phyloP scores from a whole-genome alignment of 192 early-diverging fungal genomes.

The Lunasporangiospora selenospora region DNA sequence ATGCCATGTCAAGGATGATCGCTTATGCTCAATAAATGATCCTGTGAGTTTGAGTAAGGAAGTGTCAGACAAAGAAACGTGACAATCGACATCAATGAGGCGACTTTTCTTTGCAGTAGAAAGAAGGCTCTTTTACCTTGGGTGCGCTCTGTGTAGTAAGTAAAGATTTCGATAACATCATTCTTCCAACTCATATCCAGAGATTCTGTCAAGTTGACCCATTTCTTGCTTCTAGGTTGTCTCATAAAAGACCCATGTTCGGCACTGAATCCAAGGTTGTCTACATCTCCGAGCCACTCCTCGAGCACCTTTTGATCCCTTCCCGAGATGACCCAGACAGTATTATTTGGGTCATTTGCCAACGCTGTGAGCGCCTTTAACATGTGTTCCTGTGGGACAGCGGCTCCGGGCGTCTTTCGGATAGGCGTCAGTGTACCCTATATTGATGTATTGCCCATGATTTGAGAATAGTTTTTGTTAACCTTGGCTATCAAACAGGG shows the following conservation, averaged over 20 bases:
- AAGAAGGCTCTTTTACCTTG: slow-evolving; percentile 60
- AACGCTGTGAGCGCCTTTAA: slow-evolving; percentile 74
- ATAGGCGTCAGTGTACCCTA: slow-evolving; percentile 95
- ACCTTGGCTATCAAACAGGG: too few species aligned
- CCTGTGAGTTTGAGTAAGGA: slow-evolving; percentile 5
- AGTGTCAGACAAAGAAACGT: neutral
- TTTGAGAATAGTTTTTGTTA: too few species aligned
- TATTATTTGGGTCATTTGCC: slow-evolving; percentile 79
- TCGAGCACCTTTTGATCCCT: slow-evolving; percentile 87
- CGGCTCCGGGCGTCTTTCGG: slow-evolving; percentile 80
- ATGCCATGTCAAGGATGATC: slow-evolving; percentile 95
- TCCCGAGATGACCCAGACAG: slow-evolving; percentile 92
- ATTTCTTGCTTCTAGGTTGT: slow-evolving; percentile 75
- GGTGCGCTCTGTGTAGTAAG: slow-evolving; percentile 95
- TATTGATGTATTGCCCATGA: too few species aligned
- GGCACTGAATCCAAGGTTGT: slow-evolving; percentile 83
- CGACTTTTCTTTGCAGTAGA: too few species aligned
- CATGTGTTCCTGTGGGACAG: slow-evolving; percentile 84
- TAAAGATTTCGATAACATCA: slow-evolving; percentile 93
- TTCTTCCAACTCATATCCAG: slow-evolving; percentile 93
- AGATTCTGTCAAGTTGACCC: slow-evolving; percentile 75
- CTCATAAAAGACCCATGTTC: slow-evolving; percentile 97
- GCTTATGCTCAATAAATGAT: slow-evolving; percentile 93
- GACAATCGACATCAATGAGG: neutral
- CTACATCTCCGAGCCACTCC: slow-evolving; percentile 81